These are phyloP conservation scores for Kodamaea hsintzibuensis DNA, from an alignment of 805 yeast genomes.

Conservation along the genomic window DNA sequence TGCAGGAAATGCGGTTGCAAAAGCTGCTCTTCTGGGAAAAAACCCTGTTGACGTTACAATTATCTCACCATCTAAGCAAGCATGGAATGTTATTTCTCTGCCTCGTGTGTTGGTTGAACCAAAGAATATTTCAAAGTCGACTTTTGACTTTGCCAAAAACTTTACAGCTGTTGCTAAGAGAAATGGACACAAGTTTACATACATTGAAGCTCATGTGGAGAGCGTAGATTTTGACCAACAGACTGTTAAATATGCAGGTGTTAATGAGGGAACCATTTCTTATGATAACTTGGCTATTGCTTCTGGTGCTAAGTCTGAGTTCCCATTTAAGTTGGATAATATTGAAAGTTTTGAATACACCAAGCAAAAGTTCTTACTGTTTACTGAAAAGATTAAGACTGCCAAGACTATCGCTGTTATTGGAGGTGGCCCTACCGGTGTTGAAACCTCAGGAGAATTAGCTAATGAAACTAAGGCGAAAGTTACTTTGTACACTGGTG, in stretches of 20 bases:
- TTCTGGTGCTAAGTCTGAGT: slow-evolving; percentile 27
- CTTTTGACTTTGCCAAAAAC: slow-evolving; percentile 19
- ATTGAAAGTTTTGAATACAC: slow-evolving; percentile 13
- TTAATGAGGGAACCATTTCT: slow-evolving; percentile 5
- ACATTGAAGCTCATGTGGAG: slow-evolving; percentile 27
- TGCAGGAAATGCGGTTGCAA: slow-evolving; percentile 32
- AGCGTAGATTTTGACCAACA: slow-evolving; percentile 26
- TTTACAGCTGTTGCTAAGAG: slow-evolving; percentile 19
- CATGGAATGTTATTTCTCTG: slow-evolving; percentile 26
- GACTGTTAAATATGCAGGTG: slow-evolving; percentile 17
- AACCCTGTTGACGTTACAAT: slow-evolving; percentile 22
- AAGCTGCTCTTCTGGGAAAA: slow-evolving; percentile 15
- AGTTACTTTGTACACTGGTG: slow-evolving; percentile 30
- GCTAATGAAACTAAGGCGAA: slow-evolving; percentile 18
- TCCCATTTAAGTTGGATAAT: slow-evolving; percentile 27
- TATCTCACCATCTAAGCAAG: slow-evolving; percentile 25
- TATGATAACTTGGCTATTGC: slow-evolving; percentile 40
- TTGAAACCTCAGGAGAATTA: slow-evolving; percentile 40
- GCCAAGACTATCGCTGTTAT: slow-evolving; percentile 34
- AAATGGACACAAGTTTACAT: slow-evolving; percentile 13
- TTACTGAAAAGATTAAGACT: slow-evolving; percentile 16
- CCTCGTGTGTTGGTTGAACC: slow-evolving; percentile 37
- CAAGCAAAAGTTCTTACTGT: slow-evolving; percentile 17
- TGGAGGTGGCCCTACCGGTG: slow-evolving; percentile 40
- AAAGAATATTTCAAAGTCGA: slow-evolving; percentile 15